Evolutionary conservation across 176 grass and related monocot genomes (phyloP), one percentile per base, ranked within the genome.

Genomic region (Juncus inflexus): DNA sequence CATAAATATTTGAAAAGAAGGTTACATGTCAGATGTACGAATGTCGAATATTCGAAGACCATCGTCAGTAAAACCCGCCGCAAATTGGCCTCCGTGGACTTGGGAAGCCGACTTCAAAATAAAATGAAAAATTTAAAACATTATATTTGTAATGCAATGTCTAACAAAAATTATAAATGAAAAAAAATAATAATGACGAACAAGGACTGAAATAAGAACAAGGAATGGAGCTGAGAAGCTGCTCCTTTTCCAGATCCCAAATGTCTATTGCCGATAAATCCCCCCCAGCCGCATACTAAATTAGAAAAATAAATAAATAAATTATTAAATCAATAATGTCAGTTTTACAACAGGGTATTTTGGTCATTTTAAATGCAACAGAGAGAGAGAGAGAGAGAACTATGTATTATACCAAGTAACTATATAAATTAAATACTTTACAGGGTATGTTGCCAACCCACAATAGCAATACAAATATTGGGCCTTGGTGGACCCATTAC

Each of bases 201-300:
- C 95, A 68, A 99, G 41, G 49, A 83, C 80, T 65, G 95, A 99
- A 81, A 94, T 80, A 45, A 66, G 75, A 79, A 78, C 83, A 84
- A 9, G 72, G 78, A 83, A 99, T 84, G 43, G 89, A 79, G 69
- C 42, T 84, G 60, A 73, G 28, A 70, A 86, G 86, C 69, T 86
- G 85, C 60, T 99, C 95, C 76, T 89, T 92, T 59, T 99, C 80
- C 74, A 99, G 86, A 79, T 99, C 95, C 95, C 95, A 99, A 38
- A 84, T 70, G 12, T 84, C 50, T 58, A 99, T 80, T 73, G 89
- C 74, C 51, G 85, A 80, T 82, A 73, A 75, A 61, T 94, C 95
- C 62, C 83, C 80, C 77, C 67, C 53, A 4, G 89, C 87, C 75
- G 95, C 76, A 66, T 87, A 99, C 95, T 99, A 69, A 66, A 84